phyloP scores from a whole-genome alignment of 176 grass and related monocot species.

The Chrysopogon serrulatus region DNA sequence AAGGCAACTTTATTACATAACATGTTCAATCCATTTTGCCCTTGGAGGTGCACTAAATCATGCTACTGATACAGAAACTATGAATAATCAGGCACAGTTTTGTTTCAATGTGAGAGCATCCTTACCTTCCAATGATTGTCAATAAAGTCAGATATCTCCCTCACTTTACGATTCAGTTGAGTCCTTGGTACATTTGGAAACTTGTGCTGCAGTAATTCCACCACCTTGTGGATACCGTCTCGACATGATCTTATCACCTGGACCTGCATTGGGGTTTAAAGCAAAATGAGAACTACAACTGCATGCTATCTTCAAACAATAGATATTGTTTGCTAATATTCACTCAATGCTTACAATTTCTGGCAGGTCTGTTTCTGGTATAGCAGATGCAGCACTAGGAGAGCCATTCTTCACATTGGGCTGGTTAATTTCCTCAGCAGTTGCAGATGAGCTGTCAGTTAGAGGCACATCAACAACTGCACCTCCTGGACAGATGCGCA shows the following conservation, averaged over 20 bases:
- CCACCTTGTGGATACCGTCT: conserved; percentile 76
- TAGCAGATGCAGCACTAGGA: conserved; percentile 29
- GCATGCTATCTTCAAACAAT: conserved; percentile 12
- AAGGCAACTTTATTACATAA: conserved; percentile 21
- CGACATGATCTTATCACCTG: conserved; percentile 59
- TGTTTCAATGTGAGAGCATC: not conserved
- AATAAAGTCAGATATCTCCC: conserved; percentile 81
- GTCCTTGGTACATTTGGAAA: conserved; percentile 59
- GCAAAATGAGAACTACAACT: not conserved
- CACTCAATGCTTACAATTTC: conserved; percentile 77
- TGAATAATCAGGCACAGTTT: not conserved
- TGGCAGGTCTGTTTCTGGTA: conserved; percentile 55
- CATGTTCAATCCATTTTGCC: not conserved
- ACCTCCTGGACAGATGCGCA: conserved; percentile 54
- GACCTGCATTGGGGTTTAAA: conserved; percentile 53
- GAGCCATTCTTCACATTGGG: conserved; percentile 32
- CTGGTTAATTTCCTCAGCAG: conserved; percentile 28
- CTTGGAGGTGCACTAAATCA: not conserved
- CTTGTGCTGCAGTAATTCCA: conserved; percentile 63
- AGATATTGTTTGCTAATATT: not conserved
- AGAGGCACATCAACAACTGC: conserved; percentile 35
- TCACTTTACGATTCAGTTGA: conserved; percentile 76
- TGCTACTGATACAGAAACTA: not conserved
- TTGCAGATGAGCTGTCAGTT: conserved; percentile 31
- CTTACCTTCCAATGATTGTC: conserved; percentile 85